Conservation (phyloP, 192 early-diverging fungal genomes). For the Umbelopsis vinacea region DNA sequence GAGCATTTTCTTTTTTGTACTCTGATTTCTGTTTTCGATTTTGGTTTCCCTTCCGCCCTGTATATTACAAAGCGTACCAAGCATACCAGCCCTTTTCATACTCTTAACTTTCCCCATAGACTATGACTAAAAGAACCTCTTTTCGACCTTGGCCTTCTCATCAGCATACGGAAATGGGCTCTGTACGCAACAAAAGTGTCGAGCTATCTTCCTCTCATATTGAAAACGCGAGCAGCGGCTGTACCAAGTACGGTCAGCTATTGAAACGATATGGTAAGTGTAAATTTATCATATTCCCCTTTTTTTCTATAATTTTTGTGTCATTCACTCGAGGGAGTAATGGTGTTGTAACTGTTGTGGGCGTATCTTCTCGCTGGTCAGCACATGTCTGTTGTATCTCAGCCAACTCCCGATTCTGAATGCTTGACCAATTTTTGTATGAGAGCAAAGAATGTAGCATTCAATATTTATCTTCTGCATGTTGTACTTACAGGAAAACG, state of each 20-base stretch:
- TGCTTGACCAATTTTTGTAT: background rate
- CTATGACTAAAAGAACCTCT: background rate
- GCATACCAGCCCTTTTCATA: background rate
- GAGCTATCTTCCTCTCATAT: background rate
- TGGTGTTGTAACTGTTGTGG: background rate
- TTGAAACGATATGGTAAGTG: slow-evolving; percentile 20
- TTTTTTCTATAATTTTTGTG: background rate
- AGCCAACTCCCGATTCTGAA: background rate
- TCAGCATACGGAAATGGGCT: background rate
- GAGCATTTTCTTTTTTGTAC: background rate
- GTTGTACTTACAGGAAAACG: background rate
- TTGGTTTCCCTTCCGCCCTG: background rate
- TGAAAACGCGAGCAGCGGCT: slow-evolving; percentile 11
- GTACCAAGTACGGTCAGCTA: slow-evolving; percentile 5
- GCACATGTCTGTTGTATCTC: background rate
- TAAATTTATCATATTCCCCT: background rate
- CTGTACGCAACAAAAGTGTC: background rate
- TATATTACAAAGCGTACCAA: background rate
- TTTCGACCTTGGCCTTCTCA: background rate
- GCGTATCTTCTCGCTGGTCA: background rate
- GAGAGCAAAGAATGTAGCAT: background rate
- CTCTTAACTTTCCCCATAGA: background rate
- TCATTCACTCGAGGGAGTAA: background rate
- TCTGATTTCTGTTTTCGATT: background rate
- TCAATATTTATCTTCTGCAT: background rate